phyloP scores from a whole-genome alignment of 73 alveolate genomes.

The Durusdinium trenchii region DNA sequence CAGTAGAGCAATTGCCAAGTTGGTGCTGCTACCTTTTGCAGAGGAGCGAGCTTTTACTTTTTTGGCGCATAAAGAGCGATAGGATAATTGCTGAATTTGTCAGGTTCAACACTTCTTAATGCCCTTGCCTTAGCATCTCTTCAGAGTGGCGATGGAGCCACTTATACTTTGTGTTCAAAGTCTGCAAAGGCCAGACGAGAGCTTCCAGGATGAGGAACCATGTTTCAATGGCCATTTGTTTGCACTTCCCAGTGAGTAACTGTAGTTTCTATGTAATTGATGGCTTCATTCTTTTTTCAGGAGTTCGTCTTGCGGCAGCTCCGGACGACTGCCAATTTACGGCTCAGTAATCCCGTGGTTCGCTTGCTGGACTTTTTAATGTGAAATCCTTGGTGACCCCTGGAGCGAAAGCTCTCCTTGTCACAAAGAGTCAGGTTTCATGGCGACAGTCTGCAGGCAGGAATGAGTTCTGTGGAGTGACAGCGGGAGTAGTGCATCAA shows the following conservation, averaged over 20 bases:
- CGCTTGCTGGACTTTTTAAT: constrained; percentile 64
- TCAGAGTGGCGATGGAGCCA: background rate
- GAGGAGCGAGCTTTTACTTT: constrained; percentile 10
- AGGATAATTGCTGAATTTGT: background rate
- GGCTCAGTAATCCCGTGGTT: constrained; percentile 4
- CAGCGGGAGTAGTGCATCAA: background rate
- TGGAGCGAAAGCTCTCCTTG: background rate
- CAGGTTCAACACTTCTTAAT: constrained; percentile 90
- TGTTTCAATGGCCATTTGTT: background rate
- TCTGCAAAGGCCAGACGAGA: constrained; percentile 44
- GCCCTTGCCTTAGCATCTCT: background rate
- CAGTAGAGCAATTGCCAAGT: constrained; percentile 86
- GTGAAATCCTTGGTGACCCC: background rate
- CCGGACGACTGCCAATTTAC: constrained; percentile 75
- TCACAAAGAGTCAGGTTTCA: constrained; percentile 22
- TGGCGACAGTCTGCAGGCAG: constrained; percentile 80
- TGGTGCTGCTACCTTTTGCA: constrained; percentile 85
- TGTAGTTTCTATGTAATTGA: background rate
- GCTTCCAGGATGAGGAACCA: background rate
- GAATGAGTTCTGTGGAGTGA: background rate
- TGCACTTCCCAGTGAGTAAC: background rate
- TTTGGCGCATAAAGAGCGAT: background rate
- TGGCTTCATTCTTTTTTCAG: background rate
- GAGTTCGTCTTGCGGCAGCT: constrained; percentile 88
- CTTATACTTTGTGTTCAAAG: background rate